phyloP scores from a whole-genome alignment of 2,329 filamentous ascomycete genomes.

The Verticillium zaregamsianum region DNA sequence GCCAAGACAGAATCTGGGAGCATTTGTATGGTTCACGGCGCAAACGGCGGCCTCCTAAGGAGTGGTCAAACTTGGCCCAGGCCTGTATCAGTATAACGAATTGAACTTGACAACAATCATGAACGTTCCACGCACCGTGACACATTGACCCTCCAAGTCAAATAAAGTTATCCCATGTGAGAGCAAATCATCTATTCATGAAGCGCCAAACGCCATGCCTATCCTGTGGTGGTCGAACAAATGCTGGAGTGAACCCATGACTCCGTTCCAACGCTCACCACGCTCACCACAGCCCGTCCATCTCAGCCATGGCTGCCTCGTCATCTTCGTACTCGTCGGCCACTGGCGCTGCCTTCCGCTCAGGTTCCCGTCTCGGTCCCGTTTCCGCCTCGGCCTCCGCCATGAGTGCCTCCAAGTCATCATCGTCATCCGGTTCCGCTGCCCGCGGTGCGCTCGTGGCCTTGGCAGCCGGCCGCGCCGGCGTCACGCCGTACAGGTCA shows the following conservation, averaged over 20 bases:
- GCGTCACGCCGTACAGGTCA: conserved; percentile 54
- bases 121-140: background rate
- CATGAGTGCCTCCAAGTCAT: conserved; percentile 40
- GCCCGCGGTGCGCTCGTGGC: conserved; percentile 2
- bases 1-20: conserved; percentile 1
- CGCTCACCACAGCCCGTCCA: conserved; percentile 49
- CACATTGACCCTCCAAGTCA: no score
- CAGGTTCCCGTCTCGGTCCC: conserved; percentile 10
- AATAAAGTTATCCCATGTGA: no score
- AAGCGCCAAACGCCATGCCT: no score
- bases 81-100: background rate
- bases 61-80: background rate
- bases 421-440: conserved; percentile 23
- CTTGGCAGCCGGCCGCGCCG: conserved; percentile 25
- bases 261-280: conserved; percentile 25
- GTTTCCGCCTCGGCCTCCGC: conserved; percentile 28
- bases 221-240: no score
- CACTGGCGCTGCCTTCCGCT: background rate
- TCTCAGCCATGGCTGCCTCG: conserved; percentile 64
- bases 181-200: no score
- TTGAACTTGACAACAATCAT: background rate
- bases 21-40: background rate
- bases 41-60: background rate
- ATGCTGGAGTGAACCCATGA: background rate
- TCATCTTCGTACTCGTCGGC: conserved; percentile 53